Conservation (phyloP, 2,329 filamentous ascomycete species). For the Niveomyces coronatus region DNA sequence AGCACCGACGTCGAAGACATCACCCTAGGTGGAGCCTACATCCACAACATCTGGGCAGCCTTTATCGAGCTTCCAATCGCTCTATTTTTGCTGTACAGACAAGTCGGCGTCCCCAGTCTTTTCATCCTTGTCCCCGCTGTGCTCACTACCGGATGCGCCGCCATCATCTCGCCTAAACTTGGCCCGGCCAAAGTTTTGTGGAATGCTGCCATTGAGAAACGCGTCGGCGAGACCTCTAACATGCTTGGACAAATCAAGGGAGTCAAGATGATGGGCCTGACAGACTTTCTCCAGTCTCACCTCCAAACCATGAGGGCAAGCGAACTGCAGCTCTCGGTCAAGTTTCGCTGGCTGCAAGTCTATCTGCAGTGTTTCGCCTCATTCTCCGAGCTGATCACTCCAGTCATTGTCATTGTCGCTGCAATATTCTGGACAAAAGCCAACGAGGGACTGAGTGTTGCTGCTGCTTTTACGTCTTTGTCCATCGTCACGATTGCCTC, state of each 20-base stretch:
- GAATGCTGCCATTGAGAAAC: conserved; percentile 29
- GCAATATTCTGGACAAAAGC: conserved; percentile 24
- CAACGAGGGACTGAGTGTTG: conserved; percentile 19
- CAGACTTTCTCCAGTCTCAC: conserved; percentile 19
- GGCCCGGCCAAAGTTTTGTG: conserved; percentile 27
- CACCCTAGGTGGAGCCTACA: conserved; percentile 14
- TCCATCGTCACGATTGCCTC: conserved; percentile 25
- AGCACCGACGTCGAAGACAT: conserved; percentile 32
- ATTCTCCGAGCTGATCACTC: conserved; percentile 20
- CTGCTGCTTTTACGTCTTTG: conserved; percentile 25
- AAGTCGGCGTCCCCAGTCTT: conserved; percentile 22
- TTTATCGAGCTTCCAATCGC: conserved; percentile 27
- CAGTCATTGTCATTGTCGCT: conserved; percentile 22
- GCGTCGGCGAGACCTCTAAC: conserved; percentile 28
- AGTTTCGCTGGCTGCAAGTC: conserved; percentile 26
- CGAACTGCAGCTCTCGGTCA: conserved; percentile 28
- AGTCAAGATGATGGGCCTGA: conserved; percentile 34
- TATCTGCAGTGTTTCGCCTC: conserved; percentile 20
- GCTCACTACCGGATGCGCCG: conserved; percentile 15
- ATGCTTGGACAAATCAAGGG: conserved; percentile 32
- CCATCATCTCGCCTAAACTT: conserved; percentile 17
- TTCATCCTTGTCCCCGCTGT: conserved; percentile 17
- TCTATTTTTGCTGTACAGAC: conserved; percentile 24
- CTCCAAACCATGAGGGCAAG: conserved; percentile 25
- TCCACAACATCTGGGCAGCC: conserved; percentile 30